These are phyloP conservation scores for Annulohypoxylon stygium DNA, from an alignment of 495 filamentous ascomycete genomes.

Conservation along the genomic window DNA sequence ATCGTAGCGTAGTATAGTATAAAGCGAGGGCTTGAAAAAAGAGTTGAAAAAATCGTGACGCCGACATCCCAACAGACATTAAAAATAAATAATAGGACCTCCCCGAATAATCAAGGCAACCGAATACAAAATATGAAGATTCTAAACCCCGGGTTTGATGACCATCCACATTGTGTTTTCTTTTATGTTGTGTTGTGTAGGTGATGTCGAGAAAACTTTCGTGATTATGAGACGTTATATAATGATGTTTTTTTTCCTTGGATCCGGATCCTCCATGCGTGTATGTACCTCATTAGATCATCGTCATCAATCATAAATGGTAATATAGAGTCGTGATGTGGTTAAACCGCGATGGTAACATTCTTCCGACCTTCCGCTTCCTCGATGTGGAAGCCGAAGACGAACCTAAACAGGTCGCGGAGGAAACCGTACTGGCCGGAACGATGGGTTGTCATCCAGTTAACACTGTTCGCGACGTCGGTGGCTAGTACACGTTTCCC, in stretches of 20 bases:
- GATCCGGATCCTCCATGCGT: background rate
- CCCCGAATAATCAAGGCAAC: background rate
- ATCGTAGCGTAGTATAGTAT: background rate
- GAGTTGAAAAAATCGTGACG: background rate
- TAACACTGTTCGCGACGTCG: constrained; percentile 81
- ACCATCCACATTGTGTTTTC: background rate
- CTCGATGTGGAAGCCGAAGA: constrained; percentile 85
- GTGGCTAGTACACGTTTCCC: constrained; percentile 71
- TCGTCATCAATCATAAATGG: background rate
- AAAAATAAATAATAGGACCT: background rate
- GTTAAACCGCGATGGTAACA: constrained; percentile 60
- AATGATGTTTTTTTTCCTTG: background rate
- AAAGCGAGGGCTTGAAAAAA: constrained; percentile 1
- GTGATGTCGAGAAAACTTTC: background rate
- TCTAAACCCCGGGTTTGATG: background rate
- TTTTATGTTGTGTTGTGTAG: background rate
- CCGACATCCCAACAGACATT: background rate
- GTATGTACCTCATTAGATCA: constrained; percentile 3
- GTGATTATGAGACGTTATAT: background rate
- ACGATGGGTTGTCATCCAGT: constrained; percentile 70
- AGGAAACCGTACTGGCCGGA: constrained; percentile 75
- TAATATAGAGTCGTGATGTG: background rate
- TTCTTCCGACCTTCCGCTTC: constrained; percentile 72
- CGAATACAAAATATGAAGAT: background rate
- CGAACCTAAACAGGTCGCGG: constrained; percentile 82